Percentiles rank a stretch among this genome's conserved stretches.
Evolutionary conservation across 768 basidiomycete species (phyloP).

Genomic region (Boletus bicolor): DNA sequence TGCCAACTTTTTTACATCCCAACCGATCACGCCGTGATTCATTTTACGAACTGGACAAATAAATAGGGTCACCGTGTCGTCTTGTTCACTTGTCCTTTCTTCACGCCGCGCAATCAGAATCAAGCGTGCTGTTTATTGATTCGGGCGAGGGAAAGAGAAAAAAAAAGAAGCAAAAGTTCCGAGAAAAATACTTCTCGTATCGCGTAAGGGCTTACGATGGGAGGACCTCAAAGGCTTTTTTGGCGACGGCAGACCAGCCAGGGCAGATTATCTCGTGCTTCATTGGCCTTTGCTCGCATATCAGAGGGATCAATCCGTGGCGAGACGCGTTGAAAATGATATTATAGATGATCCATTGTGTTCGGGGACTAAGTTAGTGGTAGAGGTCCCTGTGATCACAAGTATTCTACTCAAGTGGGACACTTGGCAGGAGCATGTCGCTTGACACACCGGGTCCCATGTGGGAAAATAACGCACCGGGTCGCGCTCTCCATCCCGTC

Average conservation of each 20-base stretch:
- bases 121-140: background rate
- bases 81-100: slow-evolving; percentile 6
- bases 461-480: slow-evolving; percentile 7
- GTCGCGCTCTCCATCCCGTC: background rate
- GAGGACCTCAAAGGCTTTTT: slow-evolving; percentile 10
- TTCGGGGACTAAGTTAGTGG: background rate
- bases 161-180: background rate
- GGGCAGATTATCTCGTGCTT: background rate
- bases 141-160: slow-evolving; percentile 4
- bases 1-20: background rate
- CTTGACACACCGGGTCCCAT: background rate
- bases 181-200: slow-evolving; percentile 4
- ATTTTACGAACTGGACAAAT: background rate
- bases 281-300: background rate
- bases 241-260: background rate
- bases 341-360: background rate
- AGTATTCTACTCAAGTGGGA: background rate
- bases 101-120: background rate
- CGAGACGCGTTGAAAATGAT: too few relatives aligned
- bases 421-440: background rate
- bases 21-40: background rate
- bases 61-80: background rate
- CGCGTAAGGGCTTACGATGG: slow-evolving; percentile 16
- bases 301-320: background rate
- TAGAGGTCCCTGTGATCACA: background rate